These are phyloP conservation scores for Haberlea rhodopensis DNA, from an alignment of 257 asterid genomes.

Conservation along the genomic window DNA sequence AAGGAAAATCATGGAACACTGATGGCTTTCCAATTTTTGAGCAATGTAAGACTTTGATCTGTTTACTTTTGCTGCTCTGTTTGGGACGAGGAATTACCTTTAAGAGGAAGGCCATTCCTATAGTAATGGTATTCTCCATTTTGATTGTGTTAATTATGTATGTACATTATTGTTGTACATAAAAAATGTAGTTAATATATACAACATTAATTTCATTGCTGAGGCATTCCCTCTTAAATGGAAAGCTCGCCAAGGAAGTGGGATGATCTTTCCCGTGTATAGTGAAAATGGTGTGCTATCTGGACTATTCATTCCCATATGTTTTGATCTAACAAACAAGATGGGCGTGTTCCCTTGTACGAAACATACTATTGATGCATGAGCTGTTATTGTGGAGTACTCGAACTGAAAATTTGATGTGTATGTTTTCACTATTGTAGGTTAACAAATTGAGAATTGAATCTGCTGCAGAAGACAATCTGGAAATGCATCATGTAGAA, in stretches of 20 bases:
- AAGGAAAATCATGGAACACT: conserved; percentile 78
- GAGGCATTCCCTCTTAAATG: conserved; percentile 13
- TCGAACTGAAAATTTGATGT: conserved; percentile 10
- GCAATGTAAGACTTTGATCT: conserved; percentile 65
- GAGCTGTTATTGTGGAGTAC: conserved; percentile 6
- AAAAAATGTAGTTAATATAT: background rate
- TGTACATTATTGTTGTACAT: background rate
- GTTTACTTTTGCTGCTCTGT: no score
- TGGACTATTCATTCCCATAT: conserved; percentile 9
- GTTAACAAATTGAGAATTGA: conserved; percentile 79
- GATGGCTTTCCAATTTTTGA: conserved; percentile 83
- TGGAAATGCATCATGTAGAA: conserved; percentile 79
- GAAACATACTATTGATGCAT: conserved; percentile 12
- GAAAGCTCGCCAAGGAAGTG: conserved; percentile 10
- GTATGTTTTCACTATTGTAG: conserved; percentile 35
- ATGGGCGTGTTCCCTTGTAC: conserved; percentile 4
- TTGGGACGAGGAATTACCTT: no score
- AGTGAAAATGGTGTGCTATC: background rate
- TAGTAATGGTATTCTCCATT: conserved; percentile 5
- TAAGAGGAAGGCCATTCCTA: conserved; percentile 3
- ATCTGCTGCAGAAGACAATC: conserved; percentile 71
- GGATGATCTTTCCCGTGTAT: conserved; percentile 6
- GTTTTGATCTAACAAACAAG: conserved; percentile 4
- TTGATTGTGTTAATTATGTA: background rate
- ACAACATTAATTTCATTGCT: background rate